Percentiles rank a stretch among this genome's conserved stretches.
Evolutionary conservation across 164 flowering plant species (phyloP).

Genomic region (Santalum album): DNA sequence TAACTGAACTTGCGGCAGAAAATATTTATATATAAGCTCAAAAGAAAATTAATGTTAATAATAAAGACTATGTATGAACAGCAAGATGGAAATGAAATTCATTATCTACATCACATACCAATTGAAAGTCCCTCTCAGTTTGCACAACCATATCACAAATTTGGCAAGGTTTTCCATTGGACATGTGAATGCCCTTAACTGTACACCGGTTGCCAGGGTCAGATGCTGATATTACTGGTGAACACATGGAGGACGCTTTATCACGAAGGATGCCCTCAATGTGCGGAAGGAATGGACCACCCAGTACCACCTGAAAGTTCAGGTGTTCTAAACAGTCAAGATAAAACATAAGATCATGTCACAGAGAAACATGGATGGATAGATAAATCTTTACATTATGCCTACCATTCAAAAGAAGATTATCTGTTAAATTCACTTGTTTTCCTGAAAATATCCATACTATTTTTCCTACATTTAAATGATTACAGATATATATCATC

Average conservation of each 20-base stretch:
- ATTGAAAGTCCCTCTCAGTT: conserved; percentile 46
- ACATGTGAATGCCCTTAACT: conserved; percentile 29
- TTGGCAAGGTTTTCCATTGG: conserved; percentile 45
- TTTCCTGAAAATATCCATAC: too few species aligned
- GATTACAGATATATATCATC: too few species aligned
- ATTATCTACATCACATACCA: too few species aligned
- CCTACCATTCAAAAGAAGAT: too few species aligned
- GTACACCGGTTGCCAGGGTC: conserved; percentile 49
- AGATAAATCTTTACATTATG: too few species aligned
- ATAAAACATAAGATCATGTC: background rate
- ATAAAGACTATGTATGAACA: background rate
- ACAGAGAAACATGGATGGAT: background rate
- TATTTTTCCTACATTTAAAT: too few species aligned
- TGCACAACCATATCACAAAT: conserved; percentile 55
- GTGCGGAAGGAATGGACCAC: conserved; percentile 90
- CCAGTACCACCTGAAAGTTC: conserved; percentile 61
- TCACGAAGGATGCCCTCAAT: conserved; percentile 70
- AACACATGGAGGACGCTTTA: conserved; percentile 51
- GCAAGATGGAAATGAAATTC: background rate
- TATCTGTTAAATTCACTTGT: too few species aligned
- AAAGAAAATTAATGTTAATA: too few species aligned
- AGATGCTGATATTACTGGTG: conserved; percentile 65
- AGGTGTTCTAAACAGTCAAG: conserved; percentile 5
- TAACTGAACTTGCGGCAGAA: conserved; percentile 42
- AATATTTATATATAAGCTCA: too few species aligned